Conservation (phyloP, 805 yeast genomes). For the Saitoella complicata region DNA sequence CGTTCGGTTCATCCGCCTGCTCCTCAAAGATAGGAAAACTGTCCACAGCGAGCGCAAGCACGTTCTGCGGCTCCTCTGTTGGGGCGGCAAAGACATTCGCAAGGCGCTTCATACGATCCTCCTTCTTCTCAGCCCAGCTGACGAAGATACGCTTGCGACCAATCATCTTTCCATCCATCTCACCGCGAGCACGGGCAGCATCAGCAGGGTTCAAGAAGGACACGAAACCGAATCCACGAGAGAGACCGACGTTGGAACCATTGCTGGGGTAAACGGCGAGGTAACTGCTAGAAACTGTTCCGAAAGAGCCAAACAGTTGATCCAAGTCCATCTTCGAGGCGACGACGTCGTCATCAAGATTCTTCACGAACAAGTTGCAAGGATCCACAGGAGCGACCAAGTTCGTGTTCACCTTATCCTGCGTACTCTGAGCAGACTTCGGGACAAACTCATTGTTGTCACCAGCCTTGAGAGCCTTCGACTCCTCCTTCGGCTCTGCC, state of each 20-base stretch:
- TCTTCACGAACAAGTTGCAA: constrained; percentile 9
- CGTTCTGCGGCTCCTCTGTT: no score
- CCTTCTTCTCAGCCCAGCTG: constrained; percentile 7
- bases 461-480: no score
- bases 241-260: neutral
- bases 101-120: neutral
- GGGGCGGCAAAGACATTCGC: neutral
- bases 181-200: constrained; percentile 6
- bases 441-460: no score
- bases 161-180: constrained; percentile 6
- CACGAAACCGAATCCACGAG: constrained; percentile 11
- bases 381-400: constrained; percentile 4
- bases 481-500: no score
- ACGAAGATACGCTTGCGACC: constrained; percentile 8
- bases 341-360: constrained; percentile 8
- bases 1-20: no score
- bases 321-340: constrained; percentile 3
- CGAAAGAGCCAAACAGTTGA: constrained; percentile 6
- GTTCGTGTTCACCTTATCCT: constrained; percentile 12
- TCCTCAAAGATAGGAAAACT: no score
- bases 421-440: no score
- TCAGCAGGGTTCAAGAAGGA: constrained; percentile 6
- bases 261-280: constrained; percentile 2
- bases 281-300: constrained; percentile 5
- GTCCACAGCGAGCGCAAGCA: no score